Evolutionary conservation across 129 eudicot genomes (phyloP), one percentile per base, ranked within the genome.

Genomic region (Centaurea solstitialis): DNA sequence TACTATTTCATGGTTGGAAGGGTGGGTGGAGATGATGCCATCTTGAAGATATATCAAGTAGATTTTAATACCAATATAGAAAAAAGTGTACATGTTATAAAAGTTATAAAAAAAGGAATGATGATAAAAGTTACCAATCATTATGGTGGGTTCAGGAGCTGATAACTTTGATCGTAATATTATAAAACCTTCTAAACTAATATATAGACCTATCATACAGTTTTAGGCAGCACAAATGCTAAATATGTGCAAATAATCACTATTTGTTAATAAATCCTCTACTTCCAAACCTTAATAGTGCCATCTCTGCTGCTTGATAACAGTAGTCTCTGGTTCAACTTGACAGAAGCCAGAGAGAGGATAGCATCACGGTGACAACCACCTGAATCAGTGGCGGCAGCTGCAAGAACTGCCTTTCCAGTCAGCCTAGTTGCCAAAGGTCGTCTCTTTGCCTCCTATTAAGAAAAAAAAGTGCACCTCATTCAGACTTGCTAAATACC

Each of bases 281-380:
- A 95, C 90, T 93, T 95, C 99, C 99, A 95, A 81, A 95, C 98
- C 90, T 95, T 95, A 74, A 95, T 87, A 24, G 98, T 95, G 64
- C 98, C 99, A 85, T 95, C 99, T 87, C 99, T 89, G 84, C 99
- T 85, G 85, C 99, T 85, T 67, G 99, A 95, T 86, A 95, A 79
- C 68, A 95, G 82, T 65, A 95, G 91, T 85, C 99, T 89, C 86
- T 95, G 99, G 87, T 93, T 95, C 87, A 95, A 50, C 79, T 93
- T 95, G 57, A 92, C 92, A 61, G 99, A 89, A 59, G 97, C 99
- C 79, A 95, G 79, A 78, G 99, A 91, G 53, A 95, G 92, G 79
- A 95, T 84, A 43, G 97, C 89, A 77, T 95, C 99, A 24, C 89
- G 99, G 87, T 95, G 99, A 78, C 99, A 92, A 33, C 98, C 99